Evolutionary conservation across 169 alveolate genomes (phyloP).

Genomic region (Theileria annulata): DNA sequence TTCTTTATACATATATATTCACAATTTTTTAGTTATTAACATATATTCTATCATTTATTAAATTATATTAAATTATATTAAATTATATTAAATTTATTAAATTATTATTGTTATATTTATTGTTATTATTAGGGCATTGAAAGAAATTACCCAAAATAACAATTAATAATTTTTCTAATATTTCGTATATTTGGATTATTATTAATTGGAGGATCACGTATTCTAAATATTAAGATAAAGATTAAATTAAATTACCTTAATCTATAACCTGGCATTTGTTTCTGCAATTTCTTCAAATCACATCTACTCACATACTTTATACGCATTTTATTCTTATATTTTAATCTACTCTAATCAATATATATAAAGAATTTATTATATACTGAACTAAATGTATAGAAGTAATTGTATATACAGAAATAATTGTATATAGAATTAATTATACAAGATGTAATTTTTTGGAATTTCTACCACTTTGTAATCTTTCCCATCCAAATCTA

Average conservation of each 20-base stretch:
- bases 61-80: no score
- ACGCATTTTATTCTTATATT: slow-evolving; percentile 72
- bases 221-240: slow-evolving; percentile 6
- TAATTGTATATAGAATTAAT: neutral
- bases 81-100: no score
- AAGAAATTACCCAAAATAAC: slow-evolving; percentile 63
- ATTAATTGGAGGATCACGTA: slow-evolving; percentile 74
- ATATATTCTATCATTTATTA: no score
- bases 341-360: slow-evolving; percentile 27
- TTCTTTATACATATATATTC: neutral
- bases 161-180: slow-evolving; percentile 56
- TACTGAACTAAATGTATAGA: no score
- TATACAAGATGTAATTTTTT: slow-evolving; percentile 63
- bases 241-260: slow-evolving; percentile 24
- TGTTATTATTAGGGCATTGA: neutral
- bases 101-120: no score
- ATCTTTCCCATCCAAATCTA: slow-evolving; percentile 78
- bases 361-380: neutral
- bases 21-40: no score
- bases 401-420: neutral
- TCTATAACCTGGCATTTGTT: slow-evolving; percentile 76
- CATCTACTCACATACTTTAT: slow-evolving; percentile 71
- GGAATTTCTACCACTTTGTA: slow-evolving; percentile 71
- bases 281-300: slow-evolving; percentile 70
- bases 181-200: slow-evolving; percentile 74